Evolutionary conservation across 257 asterid species (phyloP).

Genomic region (Rehmannia glutinosa): DNA sequence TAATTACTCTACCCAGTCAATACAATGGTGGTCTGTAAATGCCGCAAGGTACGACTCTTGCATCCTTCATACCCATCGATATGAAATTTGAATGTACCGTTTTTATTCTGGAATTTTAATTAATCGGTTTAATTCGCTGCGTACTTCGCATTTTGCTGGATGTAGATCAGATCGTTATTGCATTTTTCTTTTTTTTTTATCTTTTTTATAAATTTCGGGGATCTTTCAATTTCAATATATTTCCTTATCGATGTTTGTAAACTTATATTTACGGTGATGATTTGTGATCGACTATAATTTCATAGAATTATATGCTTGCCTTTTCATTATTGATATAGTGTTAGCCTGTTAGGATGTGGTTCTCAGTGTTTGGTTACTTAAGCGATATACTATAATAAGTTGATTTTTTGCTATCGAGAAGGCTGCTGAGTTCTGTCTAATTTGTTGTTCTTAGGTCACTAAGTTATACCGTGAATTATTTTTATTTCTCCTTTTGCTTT

Average conservation of each 20-base stretch:
- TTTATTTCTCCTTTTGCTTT: no score
- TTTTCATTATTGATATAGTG: no score
- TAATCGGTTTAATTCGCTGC: neutral
- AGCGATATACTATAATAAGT: neutral
- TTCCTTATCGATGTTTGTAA: no score
- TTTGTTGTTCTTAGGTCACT: neutral
- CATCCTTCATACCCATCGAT: no score
- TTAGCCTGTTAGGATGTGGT: no score
- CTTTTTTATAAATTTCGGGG: neutral
- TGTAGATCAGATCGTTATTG: slow-evolving; percentile 34
- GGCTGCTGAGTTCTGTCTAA: neutral
- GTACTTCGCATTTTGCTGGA: neutral
- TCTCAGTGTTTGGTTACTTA: no score
- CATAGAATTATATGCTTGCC: neutral
- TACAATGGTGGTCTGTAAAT: slow-evolving; percentile 98
- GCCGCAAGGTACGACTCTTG: slow-evolving; percentile 70
- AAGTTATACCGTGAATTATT: no score
- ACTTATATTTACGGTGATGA: neutral
- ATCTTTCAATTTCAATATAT: neutral
- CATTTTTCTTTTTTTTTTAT: no score
- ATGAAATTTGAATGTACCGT: no score
- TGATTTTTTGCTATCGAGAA: no score
- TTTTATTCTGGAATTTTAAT: neutral
- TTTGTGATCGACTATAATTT: slow-evolving; percentile 11
- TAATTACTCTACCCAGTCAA: slow-evolving; percentile 22